Conservation (phyloP, 1,139 yeast genomes). For the Lodderomyces oxycetoniae region DNA sequence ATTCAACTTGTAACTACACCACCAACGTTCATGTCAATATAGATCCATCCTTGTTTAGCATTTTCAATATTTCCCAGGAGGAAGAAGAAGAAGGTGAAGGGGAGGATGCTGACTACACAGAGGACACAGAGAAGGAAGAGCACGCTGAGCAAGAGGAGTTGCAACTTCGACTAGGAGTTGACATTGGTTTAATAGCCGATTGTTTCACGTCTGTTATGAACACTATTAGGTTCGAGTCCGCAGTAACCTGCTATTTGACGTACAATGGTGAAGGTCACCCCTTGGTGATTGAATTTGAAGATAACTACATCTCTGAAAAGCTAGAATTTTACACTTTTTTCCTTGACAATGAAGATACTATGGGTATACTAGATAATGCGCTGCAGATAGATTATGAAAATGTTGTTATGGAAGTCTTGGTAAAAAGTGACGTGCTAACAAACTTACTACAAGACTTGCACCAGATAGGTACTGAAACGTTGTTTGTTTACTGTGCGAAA, state of each 20-base stretch:
- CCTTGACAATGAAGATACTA: conserved; percentile 30
- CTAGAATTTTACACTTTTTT: conserved; percentile 65
- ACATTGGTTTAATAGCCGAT: conserved; percentile 32
- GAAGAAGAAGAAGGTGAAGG: conserved; percentile 5
- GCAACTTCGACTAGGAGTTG: conserved; percentile 36
- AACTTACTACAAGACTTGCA: conserved; percentile 65
- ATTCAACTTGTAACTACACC: conserved; percentile 37
- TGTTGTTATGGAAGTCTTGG: conserved; percentile 58
- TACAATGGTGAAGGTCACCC: conserved; percentile 59
- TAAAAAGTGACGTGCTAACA: conserved; percentile 60
- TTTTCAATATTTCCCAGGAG: conserved; percentile 20
- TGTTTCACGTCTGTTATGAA: conserved; percentile 27
- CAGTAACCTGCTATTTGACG: conserved; percentile 32
- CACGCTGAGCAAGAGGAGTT: not conserved
- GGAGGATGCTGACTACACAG: not conserved
- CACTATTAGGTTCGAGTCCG: conserved; percentile 15
- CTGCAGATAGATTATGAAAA: conserved; percentile 41
- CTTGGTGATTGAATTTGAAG: conserved; percentile 67
- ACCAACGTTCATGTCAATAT: conserved; percentile 32
- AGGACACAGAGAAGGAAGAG: not conserved
- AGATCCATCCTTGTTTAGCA: conserved; percentile 35
- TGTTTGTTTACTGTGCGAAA: conserved; percentile 43
- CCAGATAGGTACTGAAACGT: conserved; percentile 57
- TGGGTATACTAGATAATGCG: not conserved
- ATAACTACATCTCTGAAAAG: conserved; percentile 60